Evolutionary conservation across 2,329 filamentous ascomycete genomes (phyloP).

Genomic region (Aspergillus unguis): DNA sequence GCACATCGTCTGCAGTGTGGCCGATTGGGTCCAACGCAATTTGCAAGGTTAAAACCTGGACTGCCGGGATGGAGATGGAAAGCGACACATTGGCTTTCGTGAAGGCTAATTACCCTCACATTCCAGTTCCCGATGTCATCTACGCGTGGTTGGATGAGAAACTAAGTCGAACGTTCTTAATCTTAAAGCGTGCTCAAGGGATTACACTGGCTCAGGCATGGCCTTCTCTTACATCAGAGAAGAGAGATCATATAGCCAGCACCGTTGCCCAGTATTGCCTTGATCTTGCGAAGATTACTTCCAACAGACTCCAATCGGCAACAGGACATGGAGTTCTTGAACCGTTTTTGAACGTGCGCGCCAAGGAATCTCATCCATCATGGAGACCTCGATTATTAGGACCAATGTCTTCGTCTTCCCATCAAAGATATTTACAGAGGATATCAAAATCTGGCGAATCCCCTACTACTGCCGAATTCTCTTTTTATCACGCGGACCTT

Average conservation of each 20-base stretch:
- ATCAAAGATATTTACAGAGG: constrained; percentile 1
- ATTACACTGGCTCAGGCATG: not conserved
- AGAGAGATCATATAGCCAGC: not conserved
- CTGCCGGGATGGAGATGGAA: constrained; percentile 14
- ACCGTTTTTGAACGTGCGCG: not conserved
- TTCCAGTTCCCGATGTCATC: constrained; percentile 5
- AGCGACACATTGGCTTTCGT: constrained; percentile 13
- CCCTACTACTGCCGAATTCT: not conserved
- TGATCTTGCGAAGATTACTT: not conserved
- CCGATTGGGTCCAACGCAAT: constrained; percentile 10
- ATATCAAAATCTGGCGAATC: not conserved
- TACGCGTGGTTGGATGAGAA: constrained; percentile 5
- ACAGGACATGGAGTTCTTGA: constrained; percentile 7
- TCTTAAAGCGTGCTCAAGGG: constrained; percentile 5
- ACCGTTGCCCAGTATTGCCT: constrained; percentile 6
- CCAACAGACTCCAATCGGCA: not conserved
- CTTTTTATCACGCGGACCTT: constrained; percentile 8
- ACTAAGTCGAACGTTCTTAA: constrained; percentile 2
- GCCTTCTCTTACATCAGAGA: constrained; percentile 1
- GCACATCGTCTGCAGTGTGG: constrained; percentile 14
- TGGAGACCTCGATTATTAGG: constrained; percentile 3
- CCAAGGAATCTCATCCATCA: not conserved
- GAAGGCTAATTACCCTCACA: not conserved
- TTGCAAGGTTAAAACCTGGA: constrained; percentile 17
- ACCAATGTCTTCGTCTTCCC: not conserved